Conservation (phyloP, 495 filamentous ascomycete species). For the Articulospora tetracladia region DNA sequence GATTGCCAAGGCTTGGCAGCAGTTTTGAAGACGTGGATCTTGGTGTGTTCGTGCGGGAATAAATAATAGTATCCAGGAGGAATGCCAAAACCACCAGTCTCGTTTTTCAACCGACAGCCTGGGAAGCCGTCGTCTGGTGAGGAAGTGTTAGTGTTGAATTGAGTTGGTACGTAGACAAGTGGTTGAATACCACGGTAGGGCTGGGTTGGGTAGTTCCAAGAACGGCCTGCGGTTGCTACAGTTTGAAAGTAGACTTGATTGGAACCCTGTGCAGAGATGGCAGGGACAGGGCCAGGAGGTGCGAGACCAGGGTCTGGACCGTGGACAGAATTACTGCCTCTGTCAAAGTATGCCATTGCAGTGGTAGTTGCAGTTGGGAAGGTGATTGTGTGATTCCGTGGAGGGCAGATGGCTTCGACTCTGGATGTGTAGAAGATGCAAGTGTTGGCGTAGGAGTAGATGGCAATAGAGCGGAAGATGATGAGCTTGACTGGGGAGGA, state of each 20-base stretch:
- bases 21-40: slow-evolving; percentile 43
- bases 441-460: slow-evolving; percentile 6
- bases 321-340: slow-evolving; percentile 19
- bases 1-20: slow-evolving; percentile 39
- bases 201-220: background rate
- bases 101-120: slow-evolving; percentile 50
- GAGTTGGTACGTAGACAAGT: no score
- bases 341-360: no score
- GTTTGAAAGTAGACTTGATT: no score
- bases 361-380: background rate
- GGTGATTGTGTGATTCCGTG: background rate
- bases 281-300: slow-evolving; percentile 4
- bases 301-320: slow-evolving; percentile 20
- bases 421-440: slow-evolving; percentile 7
- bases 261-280: no score
- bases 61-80: slow-evolving; percentile 51
- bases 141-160: no score
- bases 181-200: no score
- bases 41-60: slow-evolving; percentile 42
- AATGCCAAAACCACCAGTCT: slow-evolving; percentile 49
- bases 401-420: slow-evolving; percentile 6
- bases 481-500: background rate
- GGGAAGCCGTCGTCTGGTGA: slow-evolving; percentile 47
- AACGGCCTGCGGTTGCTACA: no score
- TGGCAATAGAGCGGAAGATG: slow-evolving; percentile 6